Conservation (phyloP, 345 rosid species). For the Corchorus capsularis region DNA sequence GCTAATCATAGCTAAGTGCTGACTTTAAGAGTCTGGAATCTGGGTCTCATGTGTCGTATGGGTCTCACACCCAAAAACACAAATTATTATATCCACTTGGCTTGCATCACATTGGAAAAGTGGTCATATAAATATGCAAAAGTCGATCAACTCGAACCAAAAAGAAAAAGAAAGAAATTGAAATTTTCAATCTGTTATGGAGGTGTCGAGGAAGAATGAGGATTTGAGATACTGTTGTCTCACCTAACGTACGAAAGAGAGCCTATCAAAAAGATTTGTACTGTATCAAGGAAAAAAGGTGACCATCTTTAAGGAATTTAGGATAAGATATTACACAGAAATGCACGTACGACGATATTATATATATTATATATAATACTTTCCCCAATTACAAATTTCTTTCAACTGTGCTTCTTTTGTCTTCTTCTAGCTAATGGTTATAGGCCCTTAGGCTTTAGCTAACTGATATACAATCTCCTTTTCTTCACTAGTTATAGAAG, state of each 20-base stretch:
- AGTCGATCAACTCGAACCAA: not conserved
- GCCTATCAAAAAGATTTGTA: constrained; percentile 20
- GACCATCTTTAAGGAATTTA: constrained; percentile 22
- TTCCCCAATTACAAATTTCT: not conserved
- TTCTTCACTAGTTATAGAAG: not conserved
- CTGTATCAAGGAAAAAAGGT: constrained; percentile 16
- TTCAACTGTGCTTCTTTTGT: constrained; percentile 7
- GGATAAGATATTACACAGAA: constrained; percentile 11
- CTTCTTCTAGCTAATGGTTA: not conserved
- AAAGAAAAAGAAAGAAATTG: too few relatives aligned
- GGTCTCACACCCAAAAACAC: constrained; percentile 1
- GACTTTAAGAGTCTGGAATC: constrained; percentile 41
- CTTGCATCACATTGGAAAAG: constrained; percentile 30
- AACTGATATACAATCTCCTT: too few relatives aligned
- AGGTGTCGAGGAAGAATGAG: constrained; percentile 25
- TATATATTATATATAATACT: too few relatives aligned
- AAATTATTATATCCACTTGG: constrained; percentile 34
- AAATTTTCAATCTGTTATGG: constrained; percentile 31
- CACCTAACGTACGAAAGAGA: constrained; percentile 39
- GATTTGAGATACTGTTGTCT: constrained; percentile 13
- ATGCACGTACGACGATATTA: not conserved
- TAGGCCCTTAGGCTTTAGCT: too few relatives aligned
- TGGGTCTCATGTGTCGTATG: constrained; percentile 14
- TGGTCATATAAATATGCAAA: constrained; percentile 23
- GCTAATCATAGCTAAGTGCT: constrained; percentile 44